Base-by-base conservation (phyloP, 2,329 filamentous ascomycete genomes). In the Pseudogymnoascus sp. region DNA sequence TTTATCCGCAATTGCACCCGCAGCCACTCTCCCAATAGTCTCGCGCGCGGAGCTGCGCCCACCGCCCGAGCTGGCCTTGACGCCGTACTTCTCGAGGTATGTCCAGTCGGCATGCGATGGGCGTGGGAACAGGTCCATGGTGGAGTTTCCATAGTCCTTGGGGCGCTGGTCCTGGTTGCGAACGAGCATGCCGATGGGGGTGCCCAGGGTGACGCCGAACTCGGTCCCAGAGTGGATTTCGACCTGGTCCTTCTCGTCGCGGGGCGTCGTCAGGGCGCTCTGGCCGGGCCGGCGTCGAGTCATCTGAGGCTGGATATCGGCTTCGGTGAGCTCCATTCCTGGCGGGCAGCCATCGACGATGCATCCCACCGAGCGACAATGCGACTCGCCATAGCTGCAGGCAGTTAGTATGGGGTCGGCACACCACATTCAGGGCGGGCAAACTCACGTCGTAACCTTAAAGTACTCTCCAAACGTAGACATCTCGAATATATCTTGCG, bases 51-150 rank as follows among this genome's bases (percentile, higher is more conserved):
- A 92, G 72, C 88, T 92, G 63, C 94, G 82, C 59, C 94, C 92
- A 67, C 94, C 92, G 61, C 94, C 92, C 63, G 86, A 91, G 72
- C 84, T 89, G 35, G 94, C 91, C 78, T 95, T 95, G 67, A 95
- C 85, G 61, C 92, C 92, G 73, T 99, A 99, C 77, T 97, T 97
- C 74, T 96, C 89, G 63, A 96, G 80, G 76, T 97, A 97, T 62
- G 94, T 97, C 83, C 88, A 96, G 75, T 97, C 92, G 62, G 94
- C 92, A 75, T 97, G 94, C 71, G 85, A 90, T 34, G 92, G 94
- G 58, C 94, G 83, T 3, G 94, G 94, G 80, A 88, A 97, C 63
- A 85, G 76, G 74, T 97, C 90, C 83, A 96, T 96, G 28, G 92
- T 96, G 71, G 84, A 82, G 75, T 84, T 83, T 60, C 89, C 89